These are phyloP conservation scores for Sclerotinia minor DNA, from an alignment of 2,329 filamentous ascomycete genomes.

Conservation along the genomic window DNA sequence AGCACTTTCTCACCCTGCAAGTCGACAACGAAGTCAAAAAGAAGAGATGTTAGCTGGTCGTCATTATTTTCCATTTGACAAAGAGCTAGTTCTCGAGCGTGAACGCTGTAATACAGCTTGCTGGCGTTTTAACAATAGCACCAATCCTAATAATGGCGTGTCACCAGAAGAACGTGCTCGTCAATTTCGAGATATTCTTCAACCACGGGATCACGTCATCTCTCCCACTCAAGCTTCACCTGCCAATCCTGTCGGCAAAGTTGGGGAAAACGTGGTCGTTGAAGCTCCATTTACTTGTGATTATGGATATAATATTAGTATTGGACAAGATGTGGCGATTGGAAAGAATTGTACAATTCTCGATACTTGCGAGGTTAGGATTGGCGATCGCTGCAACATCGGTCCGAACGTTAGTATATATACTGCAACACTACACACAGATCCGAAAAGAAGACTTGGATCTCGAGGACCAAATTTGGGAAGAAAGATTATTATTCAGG, in stretches of 20 bases:
- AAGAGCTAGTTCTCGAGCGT: constrained; percentile 78
- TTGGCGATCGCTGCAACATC: constrained; percentile 75
- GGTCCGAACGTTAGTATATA: constrained; percentile 87
- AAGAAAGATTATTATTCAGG: constrained; percentile 72
- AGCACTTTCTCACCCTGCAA: constrained; percentile 41
- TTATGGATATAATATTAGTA: constrained; percentile 91
- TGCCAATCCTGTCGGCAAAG: constrained; percentile 56
- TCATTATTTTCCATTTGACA: constrained; percentile 76
- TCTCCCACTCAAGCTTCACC: constrained; percentile 56
- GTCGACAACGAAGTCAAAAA: constrained; percentile 64
- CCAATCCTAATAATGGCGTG: constrained; percentile 71
- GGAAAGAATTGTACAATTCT: constrained; percentile 81
- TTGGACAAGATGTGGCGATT: constrained; percentile 82
- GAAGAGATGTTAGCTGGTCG: constrained; percentile 85
- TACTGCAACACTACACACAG: constrained; percentile 70
- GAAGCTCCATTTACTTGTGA: constrained; percentile 90
- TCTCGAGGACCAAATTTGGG: constrained; percentile 71
- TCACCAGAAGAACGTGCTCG: constrained; percentile 67
- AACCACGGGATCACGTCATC: constrained; percentile 58
- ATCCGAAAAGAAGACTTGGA: constrained; percentile 72
- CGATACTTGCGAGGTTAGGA: constrained; percentile 79
- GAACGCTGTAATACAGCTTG: constrained; percentile 79
- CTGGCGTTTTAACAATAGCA: constrained; percentile 83
- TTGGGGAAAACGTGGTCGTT: constrained; percentile 75
- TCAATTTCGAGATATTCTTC: constrained; percentile 70